Conservation (phyloP, 2,329 filamentous ascomycete genomes). For the Fusarium brevicatenulatum region DNA sequence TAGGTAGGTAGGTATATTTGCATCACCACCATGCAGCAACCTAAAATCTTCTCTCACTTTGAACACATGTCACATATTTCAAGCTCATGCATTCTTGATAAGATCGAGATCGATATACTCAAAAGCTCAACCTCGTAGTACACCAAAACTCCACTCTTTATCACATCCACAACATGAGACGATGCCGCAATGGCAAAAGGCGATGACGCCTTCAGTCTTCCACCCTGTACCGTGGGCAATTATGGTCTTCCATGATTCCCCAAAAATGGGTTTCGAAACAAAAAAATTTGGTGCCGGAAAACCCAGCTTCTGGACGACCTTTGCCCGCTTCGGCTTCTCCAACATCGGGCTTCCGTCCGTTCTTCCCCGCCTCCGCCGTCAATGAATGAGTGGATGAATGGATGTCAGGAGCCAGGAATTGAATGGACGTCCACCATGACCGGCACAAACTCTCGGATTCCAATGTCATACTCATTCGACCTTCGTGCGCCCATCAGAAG, state of each 20-base stretch:
- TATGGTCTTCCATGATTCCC: neutral
- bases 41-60: neutral
- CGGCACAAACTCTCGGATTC: neutral
- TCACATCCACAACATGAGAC: neutral
- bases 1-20: neutral
- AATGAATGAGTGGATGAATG: neutral
- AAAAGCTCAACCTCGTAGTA: neutral
- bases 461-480: neutral
- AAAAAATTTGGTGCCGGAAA: neutral
- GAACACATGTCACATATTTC: neutral
- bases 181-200: neutral
- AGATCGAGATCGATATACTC: neutral
- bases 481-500: neutral
- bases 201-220: neutral
- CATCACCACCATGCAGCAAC: neutral
- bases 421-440: neutral
- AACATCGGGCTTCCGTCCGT: neutral
- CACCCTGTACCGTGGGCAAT: neutral
- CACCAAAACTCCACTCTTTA: neutral
- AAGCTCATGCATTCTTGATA: neutral
- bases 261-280: neutral
- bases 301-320: neutral
- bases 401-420: neutral
- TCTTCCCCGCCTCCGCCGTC: conserved; percentile 5
- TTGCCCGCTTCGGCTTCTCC: neutral